phyloP scores from a whole-genome alignment of 2,329 filamentous ascomycete genomes.

The Botrytis cinerea region DNA sequence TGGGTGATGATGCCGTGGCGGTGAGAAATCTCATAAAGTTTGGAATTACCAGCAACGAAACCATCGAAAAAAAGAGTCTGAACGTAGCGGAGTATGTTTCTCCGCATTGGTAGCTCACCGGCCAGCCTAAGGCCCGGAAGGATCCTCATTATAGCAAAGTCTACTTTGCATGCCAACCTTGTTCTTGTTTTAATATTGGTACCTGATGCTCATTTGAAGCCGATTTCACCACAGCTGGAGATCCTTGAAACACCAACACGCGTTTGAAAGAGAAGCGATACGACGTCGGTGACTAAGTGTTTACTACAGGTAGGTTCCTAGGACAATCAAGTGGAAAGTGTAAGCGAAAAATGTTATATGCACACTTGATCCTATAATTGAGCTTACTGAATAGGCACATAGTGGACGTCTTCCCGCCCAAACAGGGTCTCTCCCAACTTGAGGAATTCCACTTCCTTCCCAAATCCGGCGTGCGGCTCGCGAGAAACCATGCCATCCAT shows the following conservation, averaged over 20 bases:
- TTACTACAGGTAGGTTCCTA: not conserved
- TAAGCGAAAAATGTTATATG: not conserved
- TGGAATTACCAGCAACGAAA: not conserved
- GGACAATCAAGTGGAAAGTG: not conserved
- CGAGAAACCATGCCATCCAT: not conserved
- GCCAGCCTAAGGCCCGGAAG: not conserved
- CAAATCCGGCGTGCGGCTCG: not conserved
- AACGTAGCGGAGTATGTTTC: not conserved
- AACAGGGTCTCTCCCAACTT: not conserved
- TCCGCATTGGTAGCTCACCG: conserved; percentile 9
- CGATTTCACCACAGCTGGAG: not conserved
- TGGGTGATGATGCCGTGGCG: not conserved
- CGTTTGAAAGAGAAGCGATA: not conserved
- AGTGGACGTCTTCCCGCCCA: not conserved
- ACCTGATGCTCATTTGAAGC: not conserved
- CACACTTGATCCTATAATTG: not conserved
- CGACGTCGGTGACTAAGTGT: not conserved
- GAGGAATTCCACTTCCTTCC: not conserved
- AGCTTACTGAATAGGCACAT: not conserved
- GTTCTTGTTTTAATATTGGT: not conserved
- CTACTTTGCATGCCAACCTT: not conserved
- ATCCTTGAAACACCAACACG: not conserved
- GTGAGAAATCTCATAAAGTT: not conserved
- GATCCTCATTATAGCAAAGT: conserved; percentile 5
- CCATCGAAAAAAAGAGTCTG: not conserved